A percentile compares a stretch with the other conserved stretches of the same genome.
Conservation (phyloP, 1,284 basidiomycete genomes). For the Leccinum griseonigrum region DNA sequence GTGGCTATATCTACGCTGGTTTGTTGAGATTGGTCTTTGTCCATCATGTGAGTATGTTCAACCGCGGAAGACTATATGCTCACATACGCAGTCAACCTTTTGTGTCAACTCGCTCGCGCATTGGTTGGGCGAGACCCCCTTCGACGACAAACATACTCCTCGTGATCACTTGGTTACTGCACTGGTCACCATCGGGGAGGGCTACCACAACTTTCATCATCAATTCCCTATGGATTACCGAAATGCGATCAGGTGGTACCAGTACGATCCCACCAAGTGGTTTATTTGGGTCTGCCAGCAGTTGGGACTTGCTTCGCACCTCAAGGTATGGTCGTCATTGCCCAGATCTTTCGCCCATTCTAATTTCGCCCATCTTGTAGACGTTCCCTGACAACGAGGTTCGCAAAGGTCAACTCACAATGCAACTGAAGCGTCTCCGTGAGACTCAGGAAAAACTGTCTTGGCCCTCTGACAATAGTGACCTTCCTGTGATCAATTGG, state of each 20-base stretch:
- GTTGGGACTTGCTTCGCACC: slow-evolving; percentile 79
- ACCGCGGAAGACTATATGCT: slow-evolving; percentile 1
- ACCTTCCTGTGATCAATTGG: slow-evolving; percentile 84
- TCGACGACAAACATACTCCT: slow-evolving; percentile 96
- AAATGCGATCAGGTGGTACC: slow-evolving; percentile 91
- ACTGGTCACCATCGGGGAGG: slow-evolving; percentile 86
- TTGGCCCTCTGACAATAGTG: slow-evolving; percentile 78
- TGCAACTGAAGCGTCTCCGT: slow-evolving; percentile 85
- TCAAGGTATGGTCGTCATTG: slow-evolving; percentile 53
- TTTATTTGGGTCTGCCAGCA: slow-evolving; percentile 71
- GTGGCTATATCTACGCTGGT: slow-evolving; percentile 87
- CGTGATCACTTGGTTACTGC: slow-evolving; percentile 87
- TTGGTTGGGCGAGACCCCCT: slow-evolving; percentile 89
- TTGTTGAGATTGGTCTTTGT: slow-evolving; percentile 82
- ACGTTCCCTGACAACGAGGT: slow-evolving; percentile 93
- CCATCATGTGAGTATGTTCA: slow-evolving; percentile 68
- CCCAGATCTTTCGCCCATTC: neutral
- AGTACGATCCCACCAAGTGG: slow-evolving; percentile 91
- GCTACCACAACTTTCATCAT: slow-evolving; percentile 97
- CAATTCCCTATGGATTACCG: slow-evolving; percentile 95
- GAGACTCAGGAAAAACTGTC: slow-evolving; percentile 65
- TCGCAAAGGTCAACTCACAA: slow-evolving; percentile 87
- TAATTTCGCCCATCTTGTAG: slow-evolving; percentile 26
- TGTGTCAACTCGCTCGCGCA: slow-evolving; percentile 95
- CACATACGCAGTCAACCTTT: slow-evolving; percentile 74